Evolutionary conservation across 129 eudicot species (phyloP), one percentile per base, ranked within the genome.

Genomic region (Flaveria sonorensis): DNA sequence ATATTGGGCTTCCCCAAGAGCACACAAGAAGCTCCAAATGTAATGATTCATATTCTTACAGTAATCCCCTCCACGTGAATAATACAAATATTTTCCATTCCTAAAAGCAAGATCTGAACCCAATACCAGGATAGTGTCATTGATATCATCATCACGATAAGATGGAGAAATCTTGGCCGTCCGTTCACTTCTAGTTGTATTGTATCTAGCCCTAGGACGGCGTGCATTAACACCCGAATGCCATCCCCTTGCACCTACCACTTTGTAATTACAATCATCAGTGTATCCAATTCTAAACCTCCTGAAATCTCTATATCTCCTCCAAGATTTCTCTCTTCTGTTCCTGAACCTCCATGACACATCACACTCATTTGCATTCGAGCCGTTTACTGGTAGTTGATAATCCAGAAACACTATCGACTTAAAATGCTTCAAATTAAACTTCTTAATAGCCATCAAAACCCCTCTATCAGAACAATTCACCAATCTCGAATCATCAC

Each of bases 41-140:
- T 86, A 95, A 56, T 95, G 99, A 84, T 95, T 95, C 99, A 95
- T 95, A 42, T 84, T 88, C 83, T 95, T 94, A 75, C 99, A 91
- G 23, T 95, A 88, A 82, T 95, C 99, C 13, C 99, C 99, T 56
- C 97, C 97, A 2, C 96, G 89, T 9, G 97, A 91, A 81, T 95
- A 95, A 47, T 95, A 95, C 89, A 95, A 77, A 81, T 95, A 95
- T 57, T 79, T 95, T 10, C 97, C 96, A 13, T 82, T 88, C 59
- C 88, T 85, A 73, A 95, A 91, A 43, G 83, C 78, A 15, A 76
- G 68, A 81, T 89, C 93, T 0, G 96, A 95, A 30, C 89, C 91
- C 73, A 94, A 70, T 0, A 76, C 81, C 0, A 96, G 90, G 47
- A 95, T 84, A 1, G 99, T 95, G 62, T 91, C 99, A 61, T 95